Evolutionary conservation across 108 stramenopile species (phyloP).

Genomic region (Nitzschia sp.): DNA sequence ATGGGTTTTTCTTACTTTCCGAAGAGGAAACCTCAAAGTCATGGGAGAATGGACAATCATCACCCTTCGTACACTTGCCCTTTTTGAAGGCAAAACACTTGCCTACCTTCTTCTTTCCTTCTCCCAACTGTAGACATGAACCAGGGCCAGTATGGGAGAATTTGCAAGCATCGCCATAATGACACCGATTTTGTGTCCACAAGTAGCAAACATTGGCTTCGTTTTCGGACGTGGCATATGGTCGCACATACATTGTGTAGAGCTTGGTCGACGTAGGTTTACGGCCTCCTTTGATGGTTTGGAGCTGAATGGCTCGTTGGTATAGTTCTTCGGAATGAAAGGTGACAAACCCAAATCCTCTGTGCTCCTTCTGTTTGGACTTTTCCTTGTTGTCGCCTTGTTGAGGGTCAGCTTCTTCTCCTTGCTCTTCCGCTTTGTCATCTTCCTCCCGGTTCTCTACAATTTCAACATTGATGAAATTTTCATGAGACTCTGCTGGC

Average conservation of each 20-base stretch:
- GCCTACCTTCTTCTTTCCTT: conserved; percentile 43
- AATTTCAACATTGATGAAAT: conserved; percentile 38
- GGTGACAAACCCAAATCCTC: conserved; percentile 78
- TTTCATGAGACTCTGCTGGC: conserved; percentile 1
- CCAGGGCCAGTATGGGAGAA: conserved; percentile 73
- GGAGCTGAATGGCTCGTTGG: conserved; percentile 41
- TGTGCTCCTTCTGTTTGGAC: conserved; percentile 35
- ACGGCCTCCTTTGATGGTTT: conserved; percentile 57
- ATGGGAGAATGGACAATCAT: conserved; percentile 69
- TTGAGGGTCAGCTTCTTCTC: conserved; percentile 1
- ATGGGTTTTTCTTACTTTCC: background rate
- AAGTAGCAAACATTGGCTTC: conserved; percentile 53
- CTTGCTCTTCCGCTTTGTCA: conserved; percentile 4
- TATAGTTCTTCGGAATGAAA: conserved; percentile 26
- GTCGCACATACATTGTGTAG: conserved; percentile 61
- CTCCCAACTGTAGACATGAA: conserved; percentile 38
- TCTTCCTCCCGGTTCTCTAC: conserved; percentile 33
- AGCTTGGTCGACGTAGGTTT: conserved; percentile 52
- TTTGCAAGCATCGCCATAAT: conserved; percentile 70
- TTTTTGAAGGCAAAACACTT: conserved; percentile 71
- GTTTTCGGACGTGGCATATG: conserved; percentile 27
- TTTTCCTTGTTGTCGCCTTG: conserved; percentile 19
- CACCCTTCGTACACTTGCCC: conserved; percentile 65
- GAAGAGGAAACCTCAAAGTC: conserved; percentile 34
- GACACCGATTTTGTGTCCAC: conserved; percentile 66